Conservation (phyloP, 2,329 filamentous ascomycete genomes). For the Botryotinia narcissicola region DNA sequence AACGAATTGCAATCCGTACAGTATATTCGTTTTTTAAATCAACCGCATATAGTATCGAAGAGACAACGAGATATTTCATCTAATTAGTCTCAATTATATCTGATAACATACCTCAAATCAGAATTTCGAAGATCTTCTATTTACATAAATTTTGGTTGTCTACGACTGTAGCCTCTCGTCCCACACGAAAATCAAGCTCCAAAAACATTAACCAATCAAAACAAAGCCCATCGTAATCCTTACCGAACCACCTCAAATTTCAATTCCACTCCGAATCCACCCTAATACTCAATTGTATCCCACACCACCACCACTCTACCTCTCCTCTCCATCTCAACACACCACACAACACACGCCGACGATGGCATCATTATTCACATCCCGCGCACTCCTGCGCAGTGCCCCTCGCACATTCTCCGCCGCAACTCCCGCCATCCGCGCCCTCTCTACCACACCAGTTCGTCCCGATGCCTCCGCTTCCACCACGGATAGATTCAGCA, state of each 20-base stretch:
- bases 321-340: conserved; percentile 12
- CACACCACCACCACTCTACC: conserved; percentile 12
- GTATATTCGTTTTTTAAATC: neutral
- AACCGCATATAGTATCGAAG: neutral
- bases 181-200: conserved; percentile 15
- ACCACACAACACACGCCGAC: conserved; percentile 18
- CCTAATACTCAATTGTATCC: conserved; percentile 19
- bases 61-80: neutral
- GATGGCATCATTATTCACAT: conserved; percentile 69
- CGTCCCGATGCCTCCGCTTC: conserved; percentile 27
- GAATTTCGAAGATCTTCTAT: neutral
- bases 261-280: conserved; percentile 19
- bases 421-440: conserved; percentile 46
- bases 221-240: conserved; percentile 19
- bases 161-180: neutral
- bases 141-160: neutral
- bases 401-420: conserved; percentile 38
- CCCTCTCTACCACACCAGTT: conserved; percentile 45
- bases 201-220: conserved; percentile 19
- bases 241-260: conserved; percentile 20
- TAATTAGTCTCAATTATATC: neutral
- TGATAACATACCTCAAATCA: too few species aligned
- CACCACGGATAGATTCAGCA: conserved; percentile 37
- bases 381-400: conserved; percentile 66
- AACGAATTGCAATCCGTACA: neutral